Conservation (phyloP, 2,329 filamentous ascomycete species). For the Aspergillus puulaauensis region DNA sequence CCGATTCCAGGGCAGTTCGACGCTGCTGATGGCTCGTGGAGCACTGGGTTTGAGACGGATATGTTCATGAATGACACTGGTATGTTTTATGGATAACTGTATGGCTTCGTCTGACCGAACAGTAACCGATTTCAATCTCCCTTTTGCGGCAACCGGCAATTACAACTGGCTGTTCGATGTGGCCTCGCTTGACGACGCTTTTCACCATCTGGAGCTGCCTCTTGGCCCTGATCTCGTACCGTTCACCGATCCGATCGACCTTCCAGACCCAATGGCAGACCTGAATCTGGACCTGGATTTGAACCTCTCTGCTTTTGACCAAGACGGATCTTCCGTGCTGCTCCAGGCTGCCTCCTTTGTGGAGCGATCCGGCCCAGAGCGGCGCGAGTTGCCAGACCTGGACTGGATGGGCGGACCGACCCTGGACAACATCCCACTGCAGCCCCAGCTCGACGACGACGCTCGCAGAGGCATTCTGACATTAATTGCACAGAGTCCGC, state of each 20-base stretch:
- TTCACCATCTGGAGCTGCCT: conserved; percentile 26
- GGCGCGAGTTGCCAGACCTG: conserved; percentile 9
- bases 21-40: conserved; percentile 33
- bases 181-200: conserved; percentile 37
- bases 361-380: conserved; percentile 7
- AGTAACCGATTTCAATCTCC: conserved; percentile 64
- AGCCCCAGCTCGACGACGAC: conserved; percentile 32
- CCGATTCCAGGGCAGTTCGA: conserved; percentile 35
- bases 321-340: conserved; percentile 23
- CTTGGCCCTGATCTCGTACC: conserved; percentile 24
- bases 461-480: conserved; percentile 44
- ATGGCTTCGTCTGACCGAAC: background rate
- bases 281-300: conserved; percentile 3
- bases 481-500: conserved; percentile 52
- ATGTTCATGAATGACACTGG: conserved; percentile 58
- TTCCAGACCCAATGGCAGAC: no score
- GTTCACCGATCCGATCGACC: conserved; percentile 19
- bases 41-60: conserved; percentile 42
- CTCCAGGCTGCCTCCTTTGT: conserved; percentile 26
- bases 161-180: conserved; percentile 63
- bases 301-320: background rate
- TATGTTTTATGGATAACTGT: conserved; percentile 14
- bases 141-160: conserved; percentile 62
- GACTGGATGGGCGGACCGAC: conserved; percentile 29
- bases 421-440: conserved; percentile 6